Evolutionary conservation across 2,329 filamentous ascomycete genomes (phyloP), one percentile per base, ranked within the genome.

Genomic region (Trichoderma koningii): DNA sequence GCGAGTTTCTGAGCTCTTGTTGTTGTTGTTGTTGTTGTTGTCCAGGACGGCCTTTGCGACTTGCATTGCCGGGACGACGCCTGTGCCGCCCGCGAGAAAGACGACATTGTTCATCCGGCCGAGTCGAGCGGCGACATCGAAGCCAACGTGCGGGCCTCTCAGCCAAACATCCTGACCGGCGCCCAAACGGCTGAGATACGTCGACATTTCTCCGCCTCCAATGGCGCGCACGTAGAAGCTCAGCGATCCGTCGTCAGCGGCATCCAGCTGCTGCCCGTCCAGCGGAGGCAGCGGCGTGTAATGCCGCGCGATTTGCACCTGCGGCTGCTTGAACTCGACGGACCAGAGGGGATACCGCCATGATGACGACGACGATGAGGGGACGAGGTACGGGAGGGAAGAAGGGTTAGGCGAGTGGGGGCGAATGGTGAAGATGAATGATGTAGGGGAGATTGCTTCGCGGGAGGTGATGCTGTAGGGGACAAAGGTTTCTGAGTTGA

Each of bases 321-420:
- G 89, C 2, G 95, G 95, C 78, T 98, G 95, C 79, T 96, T 97
- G 73, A 97, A 87, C 79, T 97, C 90, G 41, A 98, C 89, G 68
- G 89, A 93, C 90, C 92, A 96, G 48, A 96, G 83, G 5, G 90
- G 89, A 64, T 85, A 69, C 12, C 69, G 70, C 77, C 78, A 77
- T 68, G 65, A 48, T 17, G 66, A 63, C 3, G 70, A 66, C n/a
- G 67, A 63, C 3, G 70, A 66, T 17, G 67, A 44, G 23, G 70
- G 66, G 19, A 66, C 44, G n/a, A 78, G 56, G 62, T 74, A 74
- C 10, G 71, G 76, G 2, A 68, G 71, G 44, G 65, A 64, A 6
- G 74, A 64, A 6, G 74, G 69, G 56, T 74, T 72, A 0, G 69
- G 71, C 1, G 68, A 70, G 5, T 73, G 73, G 14, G 86, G 81